Percentiles rank a stretch among this genome's conserved stretches.
phyloP scores from a whole-genome alignment of 768 basidiomycete genomes.

The Pleurotus ostreatus region DNA sequence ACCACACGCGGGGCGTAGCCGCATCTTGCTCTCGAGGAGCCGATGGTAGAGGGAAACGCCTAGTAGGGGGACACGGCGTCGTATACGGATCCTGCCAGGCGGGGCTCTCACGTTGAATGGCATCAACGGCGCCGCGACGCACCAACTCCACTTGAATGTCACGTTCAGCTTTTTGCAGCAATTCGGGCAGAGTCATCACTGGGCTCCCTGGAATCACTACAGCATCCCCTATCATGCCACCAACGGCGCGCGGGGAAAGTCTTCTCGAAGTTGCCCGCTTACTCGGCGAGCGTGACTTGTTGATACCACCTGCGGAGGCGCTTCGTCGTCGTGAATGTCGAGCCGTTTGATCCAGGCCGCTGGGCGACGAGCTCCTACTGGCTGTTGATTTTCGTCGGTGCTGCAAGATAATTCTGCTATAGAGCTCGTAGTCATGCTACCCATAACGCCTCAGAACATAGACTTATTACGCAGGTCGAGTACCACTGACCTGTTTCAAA shows the following conservation, averaged over 20 bases:
- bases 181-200: constrained; percentile 46
- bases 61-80: constrained; percentile 1
- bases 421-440: constrained; percentile 85
- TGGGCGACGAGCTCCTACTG: constrained; percentile 27
- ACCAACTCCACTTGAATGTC: not conserved
- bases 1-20: constrained; percentile 43
- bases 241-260: constrained; percentile 21
- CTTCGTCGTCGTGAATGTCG: constrained; percentile 31
- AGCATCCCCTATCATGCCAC: constrained; percentile 43
- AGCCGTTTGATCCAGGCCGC: constrained; percentile 27
- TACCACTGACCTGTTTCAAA: constrained; percentile 70
- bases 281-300: constrained; percentile 17
- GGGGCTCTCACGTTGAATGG: not conserved
- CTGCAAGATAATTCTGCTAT: constrained; percentile 44
- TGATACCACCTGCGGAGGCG: constrained; percentile 25
- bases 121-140: not conserved
- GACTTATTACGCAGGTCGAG: not conserved
- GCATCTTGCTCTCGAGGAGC: not conserved
- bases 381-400: constrained; percentile 23
- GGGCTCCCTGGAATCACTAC: constrained; percentile 56
- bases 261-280: constrained; percentile 13
- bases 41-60: not conserved
- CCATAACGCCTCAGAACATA: not conserved
- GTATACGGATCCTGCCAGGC: not conserved
- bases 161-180: constrained; percentile 55